Evolutionary conservation across 208 protist genomes (phyloP).

Genomic region (Wallacemonas sp.): DNA sequence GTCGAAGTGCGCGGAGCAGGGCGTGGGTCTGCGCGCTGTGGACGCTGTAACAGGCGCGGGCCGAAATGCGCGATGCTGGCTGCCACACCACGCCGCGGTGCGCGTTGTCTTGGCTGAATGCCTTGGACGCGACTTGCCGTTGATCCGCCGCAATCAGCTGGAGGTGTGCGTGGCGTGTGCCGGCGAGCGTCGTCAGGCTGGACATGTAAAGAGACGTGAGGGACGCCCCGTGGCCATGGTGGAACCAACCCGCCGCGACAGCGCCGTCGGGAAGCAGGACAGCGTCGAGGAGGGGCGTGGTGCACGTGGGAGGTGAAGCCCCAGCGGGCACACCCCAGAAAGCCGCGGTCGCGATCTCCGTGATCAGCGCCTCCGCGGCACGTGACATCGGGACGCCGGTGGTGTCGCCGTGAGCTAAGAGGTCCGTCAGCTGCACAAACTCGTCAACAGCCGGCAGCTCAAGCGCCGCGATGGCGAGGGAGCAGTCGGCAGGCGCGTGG

Average conservation of each 20-base stretch:
- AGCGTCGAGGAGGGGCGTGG: constrained; percentile 31
- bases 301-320: background rate
- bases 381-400: background rate
- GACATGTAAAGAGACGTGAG: background rate
- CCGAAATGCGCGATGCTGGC: background rate
- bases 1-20: background rate
- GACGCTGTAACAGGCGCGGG: background rate
- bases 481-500: background rate
- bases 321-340: constrained; percentile 7
- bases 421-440: constrained; percentile 10
- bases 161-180: background rate
- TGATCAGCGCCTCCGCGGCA: background rate
- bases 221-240: constrained; percentile 12
- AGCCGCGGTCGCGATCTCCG: background rate
- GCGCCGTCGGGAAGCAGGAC: constrained; percentile 34
- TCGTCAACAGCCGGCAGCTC: constrained; percentile 9
- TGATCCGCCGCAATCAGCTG: background rate
- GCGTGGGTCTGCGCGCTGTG: background rate
- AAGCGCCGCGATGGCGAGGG: constrained; percentile 9
- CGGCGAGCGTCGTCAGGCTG: background rate
- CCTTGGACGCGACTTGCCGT: background rate
- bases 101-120: constrained; percentile 4
- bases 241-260: constrained; percentile 47
- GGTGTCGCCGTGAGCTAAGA: background rate
- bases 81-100: background rate